These are phyloP conservation scores for Fallopia convolvulus DNA, from an alignment of 148 eudicot species.

Conservation along the genomic window DNA sequence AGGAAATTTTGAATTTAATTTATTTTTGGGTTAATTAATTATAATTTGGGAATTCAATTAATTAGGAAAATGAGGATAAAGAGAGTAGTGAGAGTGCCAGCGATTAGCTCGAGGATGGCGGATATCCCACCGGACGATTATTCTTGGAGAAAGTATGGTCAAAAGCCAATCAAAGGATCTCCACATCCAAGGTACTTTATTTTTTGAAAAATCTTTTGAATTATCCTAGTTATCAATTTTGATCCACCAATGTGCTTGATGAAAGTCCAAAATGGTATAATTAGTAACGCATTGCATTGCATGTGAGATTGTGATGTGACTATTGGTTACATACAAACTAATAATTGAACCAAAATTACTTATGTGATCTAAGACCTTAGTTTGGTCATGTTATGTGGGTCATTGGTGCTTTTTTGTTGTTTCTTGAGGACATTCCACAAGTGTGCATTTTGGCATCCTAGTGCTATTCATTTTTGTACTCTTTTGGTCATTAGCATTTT, in stretches of 20 bases:
- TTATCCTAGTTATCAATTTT: not conserved
- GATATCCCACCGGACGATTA: conserved; percentile 96
- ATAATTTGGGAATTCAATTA: not conserved
- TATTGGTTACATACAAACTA: not conserved
- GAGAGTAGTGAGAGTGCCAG: conserved; percentile 72
- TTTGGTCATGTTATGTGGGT: not conserved
- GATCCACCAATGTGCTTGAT: not conserved
- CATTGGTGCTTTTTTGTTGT: conserved; percentile 6
- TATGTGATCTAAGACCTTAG: not conserved
- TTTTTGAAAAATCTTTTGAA: not conserved
- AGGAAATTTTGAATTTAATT: not conserved
- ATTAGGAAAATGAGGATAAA: conserved; percentile 67
- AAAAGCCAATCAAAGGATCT: conserved; percentile 95
- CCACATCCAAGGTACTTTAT: conserved; percentile 84
- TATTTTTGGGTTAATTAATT: not conserved
- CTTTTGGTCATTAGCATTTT: not conserved
- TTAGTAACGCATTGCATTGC: not conserved
- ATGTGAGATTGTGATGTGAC: not conserved
- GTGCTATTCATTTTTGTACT: not conserved
- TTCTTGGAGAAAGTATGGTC: conserved; percentile 97
- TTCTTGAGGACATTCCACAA: not conserved
- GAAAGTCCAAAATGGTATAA: conserved; percentile 1
- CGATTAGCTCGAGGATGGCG: conserved; percentile 80
- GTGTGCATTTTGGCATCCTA: not conserved
- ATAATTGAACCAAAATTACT: not conserved